Conservation (phyloP, 345 rosid species). For the Raphanus sativus region DNA sequence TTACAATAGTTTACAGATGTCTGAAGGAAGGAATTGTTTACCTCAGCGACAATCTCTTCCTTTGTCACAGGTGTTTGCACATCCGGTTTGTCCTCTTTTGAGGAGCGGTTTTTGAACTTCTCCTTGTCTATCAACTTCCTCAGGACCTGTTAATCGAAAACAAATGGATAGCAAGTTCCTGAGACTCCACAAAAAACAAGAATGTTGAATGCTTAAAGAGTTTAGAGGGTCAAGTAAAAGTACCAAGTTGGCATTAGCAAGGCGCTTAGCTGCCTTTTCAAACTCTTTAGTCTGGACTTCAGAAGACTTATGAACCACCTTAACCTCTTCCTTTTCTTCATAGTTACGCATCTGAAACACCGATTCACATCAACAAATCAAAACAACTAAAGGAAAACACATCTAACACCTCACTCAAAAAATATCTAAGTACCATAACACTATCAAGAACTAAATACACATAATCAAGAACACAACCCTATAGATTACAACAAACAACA, state of each 20-base stretch:
- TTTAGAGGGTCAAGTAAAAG: not conserved
- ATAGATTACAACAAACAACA: no score
- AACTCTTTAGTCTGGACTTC: constrained; percentile 61
- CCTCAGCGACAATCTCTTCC: constrained; percentile 80
- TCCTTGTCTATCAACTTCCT: constrained; percentile 58
- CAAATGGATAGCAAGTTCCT: not conserved
- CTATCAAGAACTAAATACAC: not conserved
- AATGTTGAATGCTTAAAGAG: no score
- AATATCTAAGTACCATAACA: not conserved
- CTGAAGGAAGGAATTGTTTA: constrained; percentile 26
- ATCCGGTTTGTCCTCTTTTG: constrained; percentile 77
- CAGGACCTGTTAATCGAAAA: constrained; percentile 46
- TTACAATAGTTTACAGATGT: not conserved
- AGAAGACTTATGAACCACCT: constrained; percentile 53
- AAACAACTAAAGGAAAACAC: not conserved
- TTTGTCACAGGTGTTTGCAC: constrained; percentile 63
- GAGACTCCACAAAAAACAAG: constrained; percentile 9
- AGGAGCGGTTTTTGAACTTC: constrained; percentile 62
- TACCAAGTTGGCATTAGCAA: constrained; percentile 67
- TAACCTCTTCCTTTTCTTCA: constrained; percentile 71
- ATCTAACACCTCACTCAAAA: not conserved
- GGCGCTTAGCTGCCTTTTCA: constrained; percentile 79
- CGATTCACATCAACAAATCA: constrained; percentile 19
- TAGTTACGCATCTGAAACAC: constrained; percentile 61
- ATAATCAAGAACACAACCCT: no score